Conservation (phyloP, 495 filamentous ascomycete species). For the Pyronema domesticum region DNA sequence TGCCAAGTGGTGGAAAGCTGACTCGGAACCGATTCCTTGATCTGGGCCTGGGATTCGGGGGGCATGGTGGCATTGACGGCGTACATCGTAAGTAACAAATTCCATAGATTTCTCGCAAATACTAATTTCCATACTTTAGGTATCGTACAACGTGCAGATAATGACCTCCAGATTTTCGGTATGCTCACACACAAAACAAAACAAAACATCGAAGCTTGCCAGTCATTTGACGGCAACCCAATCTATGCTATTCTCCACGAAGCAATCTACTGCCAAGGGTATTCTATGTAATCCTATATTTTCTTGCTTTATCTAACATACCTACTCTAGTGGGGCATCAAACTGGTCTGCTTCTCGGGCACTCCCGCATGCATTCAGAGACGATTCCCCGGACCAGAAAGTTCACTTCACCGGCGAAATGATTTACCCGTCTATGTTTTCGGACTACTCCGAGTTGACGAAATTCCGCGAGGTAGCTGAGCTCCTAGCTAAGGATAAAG, state of each 20-base stretch:
- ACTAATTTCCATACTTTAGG: slow-evolving; percentile 27
- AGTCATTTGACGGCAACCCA: slow-evolving; percentile 52
- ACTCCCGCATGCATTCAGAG: slow-evolving; percentile 17
- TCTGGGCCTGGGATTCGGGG: slow-evolving; percentile 58
- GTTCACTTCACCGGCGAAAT: slow-evolving; percentile 84
- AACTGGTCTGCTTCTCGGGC: slow-evolving; percentile 47
- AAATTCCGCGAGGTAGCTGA: slow-evolving; percentile 47
- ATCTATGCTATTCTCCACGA: slow-evolving; percentile 82
- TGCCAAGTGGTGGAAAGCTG: slow-evolving; percentile 51
- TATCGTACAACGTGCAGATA: slow-evolving; percentile 46
- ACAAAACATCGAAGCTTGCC: slow-evolving; percentile 42
- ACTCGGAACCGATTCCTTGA: slow-evolving; percentile 54
- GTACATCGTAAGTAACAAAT: slow-evolving; percentile 37
- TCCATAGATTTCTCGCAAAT: background rate
- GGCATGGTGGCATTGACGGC: slow-evolving; percentile 42
- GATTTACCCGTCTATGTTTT: slow-evolving; percentile 70
- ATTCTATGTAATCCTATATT: background rate
- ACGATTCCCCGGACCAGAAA: slow-evolving; percentile 27
- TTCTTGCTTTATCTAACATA: background rate
- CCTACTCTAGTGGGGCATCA: slow-evolving; percentile 30
- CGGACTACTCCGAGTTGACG: slow-evolving; percentile 51
- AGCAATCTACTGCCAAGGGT: slow-evolving; percentile 50
- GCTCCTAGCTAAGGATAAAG: slow-evolving; percentile 42
- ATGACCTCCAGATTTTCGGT: slow-evolving; percentile 54
- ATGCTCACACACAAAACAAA: slow-evolving; percentile 55